A percentile compares a stretch with the other conserved stretches of the same genome.
Conservation (phyloP, 345 rosid species). For the Melastoma malabathricum region DNA sequence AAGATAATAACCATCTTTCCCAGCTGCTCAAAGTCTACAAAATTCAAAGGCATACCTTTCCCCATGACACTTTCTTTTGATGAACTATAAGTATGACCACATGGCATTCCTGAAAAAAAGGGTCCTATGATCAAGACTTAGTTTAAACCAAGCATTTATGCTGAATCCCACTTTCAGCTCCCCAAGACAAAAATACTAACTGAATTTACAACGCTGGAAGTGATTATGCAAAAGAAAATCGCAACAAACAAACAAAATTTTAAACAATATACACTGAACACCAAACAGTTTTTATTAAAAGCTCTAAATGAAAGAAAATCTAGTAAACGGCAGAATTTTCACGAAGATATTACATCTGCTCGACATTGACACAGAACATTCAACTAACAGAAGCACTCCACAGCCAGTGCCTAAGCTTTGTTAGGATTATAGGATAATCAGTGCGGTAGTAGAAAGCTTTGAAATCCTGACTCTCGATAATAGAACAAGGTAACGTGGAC, state of each 20-base stretch:
- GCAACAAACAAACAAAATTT: background rate
- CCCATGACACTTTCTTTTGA: constrained; percentile 73
- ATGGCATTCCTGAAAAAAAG: constrained; percentile 90
- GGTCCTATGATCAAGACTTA: constrained; percentile 35
- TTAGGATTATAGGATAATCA: too few relatives aligned
- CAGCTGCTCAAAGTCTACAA: constrained; percentile 7
- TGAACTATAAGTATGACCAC: constrained; percentile 63
- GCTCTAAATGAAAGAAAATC: too few relatives aligned
- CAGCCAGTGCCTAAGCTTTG: too few relatives aligned
- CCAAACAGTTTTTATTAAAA: too few relatives aligned
- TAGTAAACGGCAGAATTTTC: too few relatives aligned
- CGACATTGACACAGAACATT: too few relatives aligned
- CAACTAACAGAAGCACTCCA: too few relatives aligned
- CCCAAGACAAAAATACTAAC: background rate
- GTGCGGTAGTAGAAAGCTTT: too few relatives aligned
- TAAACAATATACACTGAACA: background rate
- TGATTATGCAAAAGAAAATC: background rate
- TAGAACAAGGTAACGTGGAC: too few relatives aligned
- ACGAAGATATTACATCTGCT: too few relatives aligned
- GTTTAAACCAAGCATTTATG: constrained; percentile 12
- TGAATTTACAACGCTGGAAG: background rate
- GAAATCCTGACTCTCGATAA: too few relatives aligned
- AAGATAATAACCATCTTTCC: constrained; percentile 1
- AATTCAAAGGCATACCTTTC: constrained; percentile 61
- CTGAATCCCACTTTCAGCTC: background rate